These are phyloP conservation scores for Leishmania mexicana DNA, from an alignment of 208 protist species.

Conservation along the genomic window DNA sequence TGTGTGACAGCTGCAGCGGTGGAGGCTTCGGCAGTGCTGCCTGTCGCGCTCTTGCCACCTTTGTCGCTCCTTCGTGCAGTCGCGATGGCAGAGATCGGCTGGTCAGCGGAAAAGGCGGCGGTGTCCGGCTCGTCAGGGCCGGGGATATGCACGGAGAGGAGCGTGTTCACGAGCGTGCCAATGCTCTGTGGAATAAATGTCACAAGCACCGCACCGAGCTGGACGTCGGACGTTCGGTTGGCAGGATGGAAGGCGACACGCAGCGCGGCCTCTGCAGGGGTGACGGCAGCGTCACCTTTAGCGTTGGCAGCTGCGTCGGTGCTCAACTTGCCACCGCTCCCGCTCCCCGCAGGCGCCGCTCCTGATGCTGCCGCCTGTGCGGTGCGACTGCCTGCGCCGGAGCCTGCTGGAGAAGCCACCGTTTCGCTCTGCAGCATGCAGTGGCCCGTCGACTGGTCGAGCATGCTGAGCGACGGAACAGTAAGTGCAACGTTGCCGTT, in stretches of 20 bases:
- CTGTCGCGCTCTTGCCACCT: background rate
- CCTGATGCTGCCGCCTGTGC: background rate
- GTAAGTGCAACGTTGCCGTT: slow-evolving; percentile 44
- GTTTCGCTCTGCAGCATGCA: slow-evolving; percentile 46
- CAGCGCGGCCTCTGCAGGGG: slow-evolving; percentile 16
- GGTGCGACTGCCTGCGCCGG: background rate
- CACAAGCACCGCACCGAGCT: slow-evolving; percentile 48
- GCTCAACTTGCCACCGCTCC: background rate
- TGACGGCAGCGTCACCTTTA: background rate
- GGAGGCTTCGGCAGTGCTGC: background rate
- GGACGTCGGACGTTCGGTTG: slow-evolving; percentile 39
- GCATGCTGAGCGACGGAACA: slow-evolving; percentile 43
- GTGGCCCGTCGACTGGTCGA: slow-evolving; percentile 70
- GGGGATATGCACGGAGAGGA: slow-evolving; percentile 72
- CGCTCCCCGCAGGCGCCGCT: background rate
- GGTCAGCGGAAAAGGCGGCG: background rate
- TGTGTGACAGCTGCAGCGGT: background rate
- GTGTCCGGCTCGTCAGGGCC: slow-evolving; percentile 4
- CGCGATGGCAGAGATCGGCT: background rate
- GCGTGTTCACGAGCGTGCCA: slow-evolving; percentile 66
- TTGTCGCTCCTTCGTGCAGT: background rate
- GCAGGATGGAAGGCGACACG: slow-evolving; percentile 27
- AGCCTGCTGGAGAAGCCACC: background rate
- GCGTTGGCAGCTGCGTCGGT: background rate
- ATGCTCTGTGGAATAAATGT: slow-evolving; percentile 64